These are phyloP conservation scores for Lipomyces yamanashiensis DNA, from an alignment of 805 yeast genomes.

Conservation along the genomic window DNA sequence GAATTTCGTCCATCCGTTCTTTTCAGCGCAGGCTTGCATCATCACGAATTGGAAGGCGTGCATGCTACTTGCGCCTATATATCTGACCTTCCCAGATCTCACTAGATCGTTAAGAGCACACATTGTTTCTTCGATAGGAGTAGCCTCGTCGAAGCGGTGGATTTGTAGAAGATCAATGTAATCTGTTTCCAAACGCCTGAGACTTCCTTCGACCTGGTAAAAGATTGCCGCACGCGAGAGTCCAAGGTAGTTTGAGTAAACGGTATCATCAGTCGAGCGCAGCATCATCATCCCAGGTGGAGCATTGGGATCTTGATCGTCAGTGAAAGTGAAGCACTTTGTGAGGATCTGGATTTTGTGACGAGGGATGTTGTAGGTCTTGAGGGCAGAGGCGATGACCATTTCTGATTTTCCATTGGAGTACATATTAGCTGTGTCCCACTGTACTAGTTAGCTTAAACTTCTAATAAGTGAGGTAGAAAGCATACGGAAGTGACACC, in stretches of 20 bases:
- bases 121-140: slow-evolving; percentile 58
- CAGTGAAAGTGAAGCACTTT: slow-evolving; percentile 44
- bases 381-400: slow-evolving; percentile 50
- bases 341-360: slow-evolving; percentile 58
- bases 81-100: slow-evolving; percentile 55
- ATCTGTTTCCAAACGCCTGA: slow-evolving; percentile 53
- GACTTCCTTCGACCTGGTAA: slow-evolving; percentile 51
- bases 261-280: slow-evolving; percentile 3
- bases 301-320: not conserved
- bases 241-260: slow-evolving; percentile 46
- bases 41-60: slow-evolving; percentile 53
- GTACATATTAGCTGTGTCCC: slow-evolving; percentile 51
- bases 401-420: slow-evolving; percentile 51
- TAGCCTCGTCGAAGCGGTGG: slow-evolving; percentile 56
- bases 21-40: slow-evolving; percentile 56
- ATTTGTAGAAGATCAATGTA: slow-evolving; percentile 60
- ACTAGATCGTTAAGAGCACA: slow-evolving; percentile 58
- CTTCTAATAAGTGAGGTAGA: no score
- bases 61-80: slow-evolving; percentile 71
- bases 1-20: slow-evolving; percentile 60
- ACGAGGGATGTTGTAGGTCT: slow-evolving; percentile 56
- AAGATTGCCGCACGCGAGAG: slow-evolving; percentile 53
- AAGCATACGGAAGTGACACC: slow-evolving; percentile 46
- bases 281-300: not conserved
- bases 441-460: slow-evolving; percentile 43